phyloP scores from a whole-genome alignment of 2,329 filamentous ascomycete genomes.

The Bisporella sp. region DNA sequence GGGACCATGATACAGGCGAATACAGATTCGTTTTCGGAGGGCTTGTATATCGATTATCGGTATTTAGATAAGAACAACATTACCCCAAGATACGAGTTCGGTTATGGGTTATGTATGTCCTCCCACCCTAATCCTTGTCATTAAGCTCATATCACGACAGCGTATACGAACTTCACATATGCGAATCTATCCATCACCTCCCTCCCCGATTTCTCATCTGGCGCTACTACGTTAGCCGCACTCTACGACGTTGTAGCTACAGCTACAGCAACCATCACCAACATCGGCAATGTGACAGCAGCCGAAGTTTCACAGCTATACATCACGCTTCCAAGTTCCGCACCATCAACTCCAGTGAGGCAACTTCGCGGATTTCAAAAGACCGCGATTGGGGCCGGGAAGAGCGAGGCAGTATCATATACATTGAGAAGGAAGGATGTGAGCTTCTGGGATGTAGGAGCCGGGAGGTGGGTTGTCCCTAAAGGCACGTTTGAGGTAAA shows the following conservation, averaged over 20 bases:
- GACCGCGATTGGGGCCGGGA: slow-evolving; percentile 62
- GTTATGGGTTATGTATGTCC: slow-evolving; percentile 53
- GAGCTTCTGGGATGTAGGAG: slow-evolving; percentile 71
- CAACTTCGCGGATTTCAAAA: slow-evolving; percentile 74
- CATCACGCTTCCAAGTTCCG: slow-evolving; percentile 19
- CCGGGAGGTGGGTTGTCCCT: slow-evolving; percentile 67
- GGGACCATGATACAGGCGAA: slow-evolving; percentile 36
- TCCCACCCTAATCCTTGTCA: not conserved
- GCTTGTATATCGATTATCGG: slow-evolving; percentile 73
- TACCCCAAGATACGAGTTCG: slow-evolving; percentile 70
- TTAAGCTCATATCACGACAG: not conserved
- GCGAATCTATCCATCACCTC: slow-evolving; percentile 45
- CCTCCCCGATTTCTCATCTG: slow-evolving; percentile 43
- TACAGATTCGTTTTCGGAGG: slow-evolving; percentile 68
- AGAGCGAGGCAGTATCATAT: slow-evolving; percentile 56
- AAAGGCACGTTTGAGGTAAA: slow-evolving; percentile 12
- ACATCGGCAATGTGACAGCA: slow-evolving; percentile 43
- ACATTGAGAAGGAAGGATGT: slow-evolving; percentile 72
- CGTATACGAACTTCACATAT: slow-evolving; percentile 71
- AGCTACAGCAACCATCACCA: slow-evolving; percentile 44
- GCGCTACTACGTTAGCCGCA: slow-evolving; percentile 44
- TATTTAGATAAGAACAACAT: slow-evolving; percentile 58
- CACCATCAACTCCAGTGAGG: slow-evolving; percentile 33
- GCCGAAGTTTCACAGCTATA: slow-evolving; percentile 47
- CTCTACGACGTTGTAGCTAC: slow-evolving; percentile 46